Evolutionary conservation across 208 protist species (phyloP), one percentile per base, ranked within the genome.

Genomic region (Novymonas esmeraldas): DNA sequence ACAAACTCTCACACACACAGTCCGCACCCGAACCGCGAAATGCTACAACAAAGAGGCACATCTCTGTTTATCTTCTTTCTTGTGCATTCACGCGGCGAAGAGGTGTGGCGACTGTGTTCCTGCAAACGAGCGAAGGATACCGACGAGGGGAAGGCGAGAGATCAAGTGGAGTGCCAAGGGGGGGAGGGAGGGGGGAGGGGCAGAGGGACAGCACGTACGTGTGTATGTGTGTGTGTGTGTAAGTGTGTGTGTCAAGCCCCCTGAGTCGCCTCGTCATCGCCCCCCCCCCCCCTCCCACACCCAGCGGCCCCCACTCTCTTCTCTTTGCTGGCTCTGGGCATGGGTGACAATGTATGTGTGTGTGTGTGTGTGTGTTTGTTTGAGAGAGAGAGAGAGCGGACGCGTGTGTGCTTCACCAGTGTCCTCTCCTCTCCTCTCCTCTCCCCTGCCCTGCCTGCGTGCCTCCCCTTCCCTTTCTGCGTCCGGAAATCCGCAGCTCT

Each of bases 1-100:
- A 34, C 6, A 9, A 10, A n/a, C n/a, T n/a, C n/a, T n/a, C n/a
- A n/a, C n/a, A n/a, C n/a, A 6, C 33, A 58, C 52, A 13, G 34
- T 28, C 22, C 34, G 42, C 52, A 42, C 33, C 33, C 16, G 20
- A 41, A 26, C 18, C 6, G 10, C 16, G 34, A 33, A 62, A 59
- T 45, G 57, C 44, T 58, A 64, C 48, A 59, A 63, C 34, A 42
- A 46, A 66, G 55, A 39, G 31, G 67, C 41, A 57, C 46, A 54
- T 48, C 48, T 45, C 58, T 60, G 59, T 62, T 55, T 24, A 55
- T 66, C 28, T 65, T 63, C 41, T 71, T 38, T 56, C 52, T 60
- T 18, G 31, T 41, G 61, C 31, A 29, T 28, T 49, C 39, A 34
- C 36, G 3, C 50, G 33, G 33, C 14, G 16, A 41, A 58, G 52